Evolutionary conservation across 1,139 yeast genomes (phyloP).

Genomic region (Saccharomyces uvarum): DNA sequence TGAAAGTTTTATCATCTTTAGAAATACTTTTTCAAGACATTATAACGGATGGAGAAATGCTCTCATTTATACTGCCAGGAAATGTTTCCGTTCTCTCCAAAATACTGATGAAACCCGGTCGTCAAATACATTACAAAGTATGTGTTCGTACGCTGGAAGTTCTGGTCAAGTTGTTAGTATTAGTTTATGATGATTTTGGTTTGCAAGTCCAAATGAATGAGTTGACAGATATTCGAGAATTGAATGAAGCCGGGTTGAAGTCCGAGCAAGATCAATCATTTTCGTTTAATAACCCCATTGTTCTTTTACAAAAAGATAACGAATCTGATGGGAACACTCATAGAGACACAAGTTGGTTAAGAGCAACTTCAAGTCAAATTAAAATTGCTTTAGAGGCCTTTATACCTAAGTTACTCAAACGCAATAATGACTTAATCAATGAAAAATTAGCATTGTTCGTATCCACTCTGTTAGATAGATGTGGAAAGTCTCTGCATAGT

Average conservation of each 20-base stretch:
- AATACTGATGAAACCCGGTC: constrained; percentile 35
- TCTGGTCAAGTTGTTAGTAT: constrained; percentile 31
- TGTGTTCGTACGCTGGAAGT: constrained; percentile 32
- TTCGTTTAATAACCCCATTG: neutral
- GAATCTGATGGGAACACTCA: constrained; percentile 21
- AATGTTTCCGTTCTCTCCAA: constrained; percentile 45
- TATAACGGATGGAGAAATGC: constrained; percentile 42
- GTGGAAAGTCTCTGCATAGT: constrained; percentile 12
- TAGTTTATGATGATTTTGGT: constrained; percentile 39
- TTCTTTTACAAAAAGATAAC: constrained; percentile 5
- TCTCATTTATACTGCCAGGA: constrained; percentile 52
- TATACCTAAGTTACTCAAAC: constrained; percentile 31
- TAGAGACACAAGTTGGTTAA: constrained; percentile 55
- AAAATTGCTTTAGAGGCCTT: constrained; percentile 35
- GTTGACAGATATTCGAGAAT: constrained; percentile 7
- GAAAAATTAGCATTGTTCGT: constrained; percentile 27
- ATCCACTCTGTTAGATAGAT: constrained; percentile 22
- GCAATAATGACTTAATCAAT: constrained; percentile 18
- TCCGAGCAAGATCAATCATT: neutral
- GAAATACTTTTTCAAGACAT: constrained; percentile 32
- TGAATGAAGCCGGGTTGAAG: neutral
- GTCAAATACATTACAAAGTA: constrained; percentile 38
- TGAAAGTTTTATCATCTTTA: constrained; percentile 35
- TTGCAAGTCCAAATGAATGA: constrained; percentile 18
- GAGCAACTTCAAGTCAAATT: constrained; percentile 56